Evolutionary conservation across 768 basidiomycete genomes (phyloP), one percentile per base, ranked within the genome.

Genomic region (Strobilomyces echinocephalus): DNA sequence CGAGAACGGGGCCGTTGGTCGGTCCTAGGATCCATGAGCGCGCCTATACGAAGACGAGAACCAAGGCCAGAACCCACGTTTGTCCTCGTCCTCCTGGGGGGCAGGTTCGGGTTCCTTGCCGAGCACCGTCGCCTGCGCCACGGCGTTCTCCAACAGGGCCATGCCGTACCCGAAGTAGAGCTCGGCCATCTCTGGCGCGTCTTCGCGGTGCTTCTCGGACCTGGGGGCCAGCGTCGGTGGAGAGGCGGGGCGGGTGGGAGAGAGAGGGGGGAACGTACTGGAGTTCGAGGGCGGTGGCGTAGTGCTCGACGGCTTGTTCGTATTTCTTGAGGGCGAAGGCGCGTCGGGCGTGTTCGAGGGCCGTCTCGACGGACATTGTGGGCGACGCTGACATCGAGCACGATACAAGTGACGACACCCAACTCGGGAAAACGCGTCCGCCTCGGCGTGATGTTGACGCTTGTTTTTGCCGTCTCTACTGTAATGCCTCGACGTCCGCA

Each of bases 141-240:
- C 90, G 6, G 94, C 95, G 63, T 95, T 92, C 73, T 94, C 93
- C 51, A 97, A 78, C 39, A 98, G 72, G 5, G 97, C 93, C 69
- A 88, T 93, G 14, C 97, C 97, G 64, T 98, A 99, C 4, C 81
- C 77, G 54, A 95, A 87, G 56, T 97, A 89, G 20, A 95, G 67
- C 63, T 97, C 92, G 8, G 93, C 95, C 49, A 80, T 85, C 63
- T 90, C 85, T 0, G 88, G 85, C 21, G 87, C 82, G 63, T 92
- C 79, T 46, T 98, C 94, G 35, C 84, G 89, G 54, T 84, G 74
- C 61, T 83, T 76, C 63, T 81, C 73, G 24, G 90, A 88, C 58
- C 92, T 95, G 56, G 30, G 54, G 34, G 50, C 60, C 60, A 64
- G 63, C 54, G 39, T 46, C n/a, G 6, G 43, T 45, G 35, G 31